Percentiles rank a stretch among this genome's conserved stretches.
Evolutionary conservation across 1,139 yeast genomes (phyloP).

Genomic region (Arxiozyma heterogenica): DNA sequence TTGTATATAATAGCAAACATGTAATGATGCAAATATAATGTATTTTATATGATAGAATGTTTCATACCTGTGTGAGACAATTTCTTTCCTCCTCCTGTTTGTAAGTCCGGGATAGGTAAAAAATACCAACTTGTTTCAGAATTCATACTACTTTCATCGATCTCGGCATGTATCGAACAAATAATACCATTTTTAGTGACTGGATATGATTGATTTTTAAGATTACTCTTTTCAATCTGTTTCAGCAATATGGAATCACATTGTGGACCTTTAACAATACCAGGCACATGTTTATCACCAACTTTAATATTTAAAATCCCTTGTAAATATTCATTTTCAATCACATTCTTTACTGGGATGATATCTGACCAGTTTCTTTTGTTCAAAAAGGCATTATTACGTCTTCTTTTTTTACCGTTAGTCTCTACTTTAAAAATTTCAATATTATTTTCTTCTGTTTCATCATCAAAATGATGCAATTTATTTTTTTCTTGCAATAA

Average conservation of each 20-base stretch:
- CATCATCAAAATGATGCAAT: conserved; percentile 53
- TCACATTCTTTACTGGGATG: conserved; percentile 35
- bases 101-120: conserved; percentile 56
- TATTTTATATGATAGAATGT: conserved; percentile 17
- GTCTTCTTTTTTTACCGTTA: conserved; percentile 43
- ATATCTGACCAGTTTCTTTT: conserved; percentile 68
- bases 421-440: conserved; percentile 59
- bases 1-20: background rate
- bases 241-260: background rate
- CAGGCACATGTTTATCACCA: conserved; percentile 30
- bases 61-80: conserved; percentile 10
- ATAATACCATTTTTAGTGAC: conserved; percentile 50
- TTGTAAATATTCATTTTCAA: conserved; percentile 17
- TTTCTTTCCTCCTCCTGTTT: conserved; percentile 38
- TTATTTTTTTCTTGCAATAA: conserved; percentile 57
- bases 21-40: background rate
- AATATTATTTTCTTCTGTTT: conserved; percentile 72
- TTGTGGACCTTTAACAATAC: conserved; percentile 10
- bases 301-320: conserved; percentile 19
- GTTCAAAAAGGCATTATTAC: conserved; percentile 56
- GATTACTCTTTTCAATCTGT: background rate
- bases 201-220: conserved; percentile 36
- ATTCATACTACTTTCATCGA: conserved; percentile 41
- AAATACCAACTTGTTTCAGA: conserved; percentile 59
- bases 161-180: conserved; percentile 66